Base-by-base conservation (phyloP, 768 basidiomycete species). In the Erythrobasidium yunnanense region DNA sequence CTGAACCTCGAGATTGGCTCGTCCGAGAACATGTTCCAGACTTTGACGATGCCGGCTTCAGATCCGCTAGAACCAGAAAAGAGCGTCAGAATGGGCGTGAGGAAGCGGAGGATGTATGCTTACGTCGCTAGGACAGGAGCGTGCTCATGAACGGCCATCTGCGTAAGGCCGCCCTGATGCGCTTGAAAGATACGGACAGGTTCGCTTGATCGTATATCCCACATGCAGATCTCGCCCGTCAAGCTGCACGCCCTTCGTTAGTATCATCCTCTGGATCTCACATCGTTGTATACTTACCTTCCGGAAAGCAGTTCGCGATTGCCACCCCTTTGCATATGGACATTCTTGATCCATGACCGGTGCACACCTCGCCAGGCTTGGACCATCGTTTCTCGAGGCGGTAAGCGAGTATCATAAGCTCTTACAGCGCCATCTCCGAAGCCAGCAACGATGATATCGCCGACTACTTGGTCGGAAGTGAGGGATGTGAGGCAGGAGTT, bases 371-470 rank as follows among this genome's bases (percentile, higher is more conserved):
- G 83, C 73, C 87, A 92, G 1, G 83, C 83, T 54, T 86, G 80
- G 18, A 95, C 83, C 18, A 93, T 84, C 3, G 88, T 84, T 65
- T 90, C 85, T 6, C 90, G 85, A 55, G 86, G 85, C 68, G 85
- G 83, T 13, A 89, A 76, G n/a, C 95, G 83, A 33, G 87, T 85
- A 78, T 99, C 95, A 77, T 91, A 97, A 1, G 95, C 79, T 71
- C 87, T 85, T 56, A 97, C 82, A 2, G 81, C 81, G 11, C 95
- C 95, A 75, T 97, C 90, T 17, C 87, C 95, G 75, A 96, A 96
- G 65, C 91, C 85, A 7, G 90, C 87, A 15, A 88, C 80, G 76
- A 96, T 90, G 1, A 85, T 84, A 65, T 87, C 84, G 18, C 86
- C 84, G 0, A 84, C 81, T 15, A 84, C 83, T 49, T 82, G 79